These are phyloP conservation scores for Isoetes engelmannii DNA, from an alignment of 83 land plant genomes.

Conservation along the genomic window DNA sequence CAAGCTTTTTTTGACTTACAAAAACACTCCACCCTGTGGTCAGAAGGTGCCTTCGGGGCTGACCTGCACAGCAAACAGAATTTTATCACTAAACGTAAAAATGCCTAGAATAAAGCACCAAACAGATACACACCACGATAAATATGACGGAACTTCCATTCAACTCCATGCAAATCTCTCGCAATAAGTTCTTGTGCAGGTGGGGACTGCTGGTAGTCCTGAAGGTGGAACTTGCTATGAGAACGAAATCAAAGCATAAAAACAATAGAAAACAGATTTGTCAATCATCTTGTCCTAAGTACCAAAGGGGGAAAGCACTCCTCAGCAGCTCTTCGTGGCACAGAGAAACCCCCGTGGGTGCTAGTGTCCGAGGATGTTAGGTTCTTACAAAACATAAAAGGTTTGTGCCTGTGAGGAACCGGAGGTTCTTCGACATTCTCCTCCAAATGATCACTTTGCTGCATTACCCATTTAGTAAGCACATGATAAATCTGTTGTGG, in stretches of 20 bases:
- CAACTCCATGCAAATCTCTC: conserved; percentile 4
- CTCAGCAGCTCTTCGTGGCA: conserved; percentile 54
- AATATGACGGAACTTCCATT: not conserved
- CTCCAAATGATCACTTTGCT: conserved; percentile 7
- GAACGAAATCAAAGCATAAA: too few relatives aligned
- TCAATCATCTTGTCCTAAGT: not conserved
- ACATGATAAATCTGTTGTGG: too few relatives aligned
- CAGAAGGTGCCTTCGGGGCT: not conserved
- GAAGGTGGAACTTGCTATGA: not conserved
- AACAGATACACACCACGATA: not conserved
- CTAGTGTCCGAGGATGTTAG: conserved; percentile 74
- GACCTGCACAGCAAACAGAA: not conserved
- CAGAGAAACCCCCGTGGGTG: conserved; percentile 77
- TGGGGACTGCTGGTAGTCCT: conserved; percentile 9
- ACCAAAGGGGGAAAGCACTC: conserved; percentile 73
- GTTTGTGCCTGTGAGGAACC: conserved; percentile 27
- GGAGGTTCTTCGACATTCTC: conserved; percentile 27
- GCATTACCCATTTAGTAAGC: not conserved
- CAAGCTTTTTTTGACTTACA: conserved; percentile 5
- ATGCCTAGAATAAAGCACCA: not conserved
- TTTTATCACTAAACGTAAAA: not conserved
- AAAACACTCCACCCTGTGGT: not conserved
- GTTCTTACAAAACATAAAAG: conserved; percentile 57
- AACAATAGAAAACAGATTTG: too few relatives aligned
- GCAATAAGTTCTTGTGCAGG: conserved; percentile 7